Base-by-base conservation (phyloP, 2,329 filamentous ascomycete species). In the Pseudopithomyces maydicus region DNA sequence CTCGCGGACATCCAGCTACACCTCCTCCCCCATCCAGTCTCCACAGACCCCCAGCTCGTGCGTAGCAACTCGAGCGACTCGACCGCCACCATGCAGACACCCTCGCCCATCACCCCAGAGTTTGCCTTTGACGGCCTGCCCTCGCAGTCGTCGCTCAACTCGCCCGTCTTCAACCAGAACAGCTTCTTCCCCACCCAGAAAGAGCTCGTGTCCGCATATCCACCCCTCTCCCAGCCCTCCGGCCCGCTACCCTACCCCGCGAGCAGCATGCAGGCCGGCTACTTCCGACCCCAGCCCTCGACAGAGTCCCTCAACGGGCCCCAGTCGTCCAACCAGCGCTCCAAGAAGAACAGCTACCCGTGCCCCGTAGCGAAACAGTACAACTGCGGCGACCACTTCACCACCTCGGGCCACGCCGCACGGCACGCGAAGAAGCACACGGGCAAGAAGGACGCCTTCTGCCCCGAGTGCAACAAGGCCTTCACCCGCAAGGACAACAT, bases 401-500 rank as follows among this genome's bases (percentile, higher is more conserved):
- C 90, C 56, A 94, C 90, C 2, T 93, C 90, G 0, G 90, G 90
- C 42, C 90, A 94, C 68, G 90, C 91, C n/a, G 91, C 90, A 42
- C 87, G 90, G 39, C 90, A 94, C 74, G 90, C 90, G 57, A 92
- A 92, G 76, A 92, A 92, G 69, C 90, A 94, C 79, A 91, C 89
- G 1, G 89, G 89, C 47, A 90, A 91, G 76, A 93, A 93, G 79
- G 87, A 87, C 14, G 88, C 91, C 20, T 85, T 87, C 32, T 90
- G 84, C 68, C 78, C 82, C 0, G 88, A 88, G 57, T 93, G 90
- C 79, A 84, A 86, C 74, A 92, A 92, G 78, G 90, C 89, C 69
- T 93, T 93, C 67, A 92, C 89, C 11, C 88, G 90, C 62, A 88
- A 89, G 66, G 90, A 93, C 81, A 93, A 93, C 80, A 93, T 93